Evolutionary conservation across 1,139 yeast species (phyloP), one percentile per base, ranked within the genome.

Genomic region (Geotrichum europaeum): DNA sequence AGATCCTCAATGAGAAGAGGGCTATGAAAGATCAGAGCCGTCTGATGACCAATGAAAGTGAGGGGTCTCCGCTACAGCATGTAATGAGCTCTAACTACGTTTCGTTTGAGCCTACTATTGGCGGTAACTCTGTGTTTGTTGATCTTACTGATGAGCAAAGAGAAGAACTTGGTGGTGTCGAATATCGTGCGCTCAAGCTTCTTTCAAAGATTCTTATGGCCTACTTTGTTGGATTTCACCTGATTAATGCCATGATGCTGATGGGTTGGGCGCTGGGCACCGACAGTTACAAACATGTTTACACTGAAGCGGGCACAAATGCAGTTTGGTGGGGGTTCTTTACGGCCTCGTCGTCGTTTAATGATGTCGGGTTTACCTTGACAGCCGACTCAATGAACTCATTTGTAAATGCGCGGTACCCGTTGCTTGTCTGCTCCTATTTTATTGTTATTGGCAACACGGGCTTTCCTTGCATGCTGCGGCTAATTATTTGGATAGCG

Each of bases 121-220:
- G 97, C n/a, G 82, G 98, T 72, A 95, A 95, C 73, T 94, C 99
- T 1, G 88, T 92, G 0, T 94, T 94, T 77, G 88, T 89, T 2
- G 87, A 87, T 36, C 75, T 94, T 60, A 84, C 89, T 1, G 90
- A 85, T 34, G 87, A 83, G 28, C 98, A 95, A 72, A 90, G 90
- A 68, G 96, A 88, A 63, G 99, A 94, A 72, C 76, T 94, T 53
- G 99, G 99, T 43, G 99, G 99, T 59, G 97, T 94, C 12, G 99
- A 94, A 71, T 95, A 94, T 70, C 81, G 98, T 56, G 91, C 99
- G 0, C 81, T 89, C 60, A 90, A 90, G 69, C 75, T 91, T 13
- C 76, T 94, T 61, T 84, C 89, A 60, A 83, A 82, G 67, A 83
- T 94, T 55, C 76, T 94, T 28, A 72, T 85, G 1, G 61, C 72